Evolutionary conservation across 2,329 filamentous ascomycete genomes (phyloP), one percentile per base, ranked within the genome.

Genomic region (Fusarium neocosmosporiellum): DNA sequence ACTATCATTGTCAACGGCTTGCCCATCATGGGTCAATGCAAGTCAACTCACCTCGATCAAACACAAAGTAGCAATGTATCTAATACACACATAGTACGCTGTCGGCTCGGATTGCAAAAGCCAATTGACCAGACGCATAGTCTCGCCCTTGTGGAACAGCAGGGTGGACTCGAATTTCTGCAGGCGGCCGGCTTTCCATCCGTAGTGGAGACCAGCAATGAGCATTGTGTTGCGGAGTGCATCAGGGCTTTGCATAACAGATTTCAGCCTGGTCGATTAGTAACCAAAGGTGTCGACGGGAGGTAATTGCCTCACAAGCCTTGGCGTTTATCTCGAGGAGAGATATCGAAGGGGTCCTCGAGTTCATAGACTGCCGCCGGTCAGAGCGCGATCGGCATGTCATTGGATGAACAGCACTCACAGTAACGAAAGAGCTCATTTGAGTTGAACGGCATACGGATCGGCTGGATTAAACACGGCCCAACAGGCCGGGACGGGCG

Each of bases 341-440:
- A 20, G 29, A 70, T 9, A 3, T 70, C 68, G 13, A 55, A 13
- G 1, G 46, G 27, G 7, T 66, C 68, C 10, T 69, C 66, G 1
- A 67, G 29, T 4, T 46, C 22, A n/a, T 62, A 64, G 41, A 66
- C 61, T 66, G 11, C 8, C 18, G 34, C 24, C 22, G 34, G 61
- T 22, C 46, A 55, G 43, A 29, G 10, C 1, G 16, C 7, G 10
- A 4, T 14, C n/a, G 4, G 6, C 2, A 18, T 20, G 20, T 16
- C 14, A 20, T 34, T 33, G 37, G 31, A 63, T 34, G 2, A 18
- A 6, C 2, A 2, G 5, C 3, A 39, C 71, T 65, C 54, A 75
- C 75, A 77, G 61, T 77, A 77, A 24, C 72, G 67, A 1, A 77
- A 71, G 1, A 77, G 69, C 50, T 75, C 75, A 8, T 62, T 67